A percentile compares a stretch with the other conserved stretches of the same genome.
Conservation (phyloP, 2,329 filamentous ascomycete genomes). For the Arthrobotrys conoides region DNA sequence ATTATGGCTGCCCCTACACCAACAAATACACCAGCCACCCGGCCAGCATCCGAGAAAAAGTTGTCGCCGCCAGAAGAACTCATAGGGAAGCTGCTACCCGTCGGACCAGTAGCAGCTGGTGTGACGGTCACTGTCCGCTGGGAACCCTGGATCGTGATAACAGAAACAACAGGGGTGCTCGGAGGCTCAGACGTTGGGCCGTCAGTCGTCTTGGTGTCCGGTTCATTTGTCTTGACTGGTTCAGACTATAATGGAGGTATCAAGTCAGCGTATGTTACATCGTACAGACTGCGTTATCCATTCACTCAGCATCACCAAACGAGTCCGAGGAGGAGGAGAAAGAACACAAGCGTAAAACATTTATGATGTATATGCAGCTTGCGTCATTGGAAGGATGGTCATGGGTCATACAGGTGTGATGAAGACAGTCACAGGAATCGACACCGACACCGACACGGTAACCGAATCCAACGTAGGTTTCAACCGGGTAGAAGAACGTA, state of each 20-base stretch:
- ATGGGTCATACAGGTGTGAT: slow-evolving; percentile 58
- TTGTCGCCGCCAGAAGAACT: slow-evolving; percentile 13
- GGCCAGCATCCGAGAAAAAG: slow-evolving; percentile 53
- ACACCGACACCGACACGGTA: slow-evolving; percentile 55
- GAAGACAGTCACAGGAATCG: slow-evolving; percentile 56
- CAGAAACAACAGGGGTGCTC: slow-evolving; percentile 34
- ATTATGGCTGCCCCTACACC: slow-evolving; percentile 25
- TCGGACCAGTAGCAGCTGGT: slow-evolving; percentile 28
- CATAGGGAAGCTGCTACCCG: slow-evolving; percentile 33
- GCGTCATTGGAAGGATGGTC: slow-evolving; percentile 36
- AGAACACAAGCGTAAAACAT: slow-evolving; percentile 23
- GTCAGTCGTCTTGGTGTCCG: slow-evolving; percentile 11
- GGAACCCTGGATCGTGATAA: slow-evolving; percentile 42
- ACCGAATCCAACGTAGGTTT: slow-evolving; percentile 29
- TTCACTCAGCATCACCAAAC: slow-evolving; percentile 32
- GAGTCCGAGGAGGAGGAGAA: slow-evolving; percentile 14
- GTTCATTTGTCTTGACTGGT: not conserved
- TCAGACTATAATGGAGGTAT: slow-evolving; percentile 8
- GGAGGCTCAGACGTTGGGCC: not conserved
- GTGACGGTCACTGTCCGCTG: slow-evolving; percentile 45
- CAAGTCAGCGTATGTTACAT: slow-evolving; percentile 18
- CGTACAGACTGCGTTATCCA: slow-evolving; percentile 31
- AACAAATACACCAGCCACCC: slow-evolving; percentile 52
- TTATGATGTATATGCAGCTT: slow-evolving; percentile 12
- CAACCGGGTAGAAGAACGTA: slow-evolving; percentile 58